These are phyloP conservation scores for Colletotrichum lini DNA, from an alignment of 2,329 filamentous ascomycete species.

Conservation along the genomic window DNA sequence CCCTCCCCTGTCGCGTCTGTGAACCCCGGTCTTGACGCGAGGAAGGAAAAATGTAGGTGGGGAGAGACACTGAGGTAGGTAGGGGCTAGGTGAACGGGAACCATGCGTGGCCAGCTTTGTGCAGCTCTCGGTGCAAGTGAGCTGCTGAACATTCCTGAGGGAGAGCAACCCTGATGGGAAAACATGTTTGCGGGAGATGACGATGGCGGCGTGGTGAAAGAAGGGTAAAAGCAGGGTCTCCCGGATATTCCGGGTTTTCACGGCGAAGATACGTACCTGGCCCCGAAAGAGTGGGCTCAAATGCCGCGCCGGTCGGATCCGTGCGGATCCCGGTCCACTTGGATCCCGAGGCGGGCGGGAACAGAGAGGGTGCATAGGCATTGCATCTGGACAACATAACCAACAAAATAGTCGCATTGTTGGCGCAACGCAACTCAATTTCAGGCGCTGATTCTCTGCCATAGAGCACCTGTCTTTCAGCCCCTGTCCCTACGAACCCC, in stretches of 20 bases:
- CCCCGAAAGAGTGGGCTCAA: background rate
- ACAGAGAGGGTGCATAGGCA: background rate
- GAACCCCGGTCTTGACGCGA: conserved; percentile 9
- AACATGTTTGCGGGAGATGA: background rate
- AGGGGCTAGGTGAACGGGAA: background rate
- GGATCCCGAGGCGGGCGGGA: background rate
- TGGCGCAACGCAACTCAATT: no score
- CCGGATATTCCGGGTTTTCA: no score
- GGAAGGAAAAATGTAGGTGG: conserved; percentile 9
- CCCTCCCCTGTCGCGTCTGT: conserved; percentile 8
- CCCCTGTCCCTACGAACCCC: background rate
- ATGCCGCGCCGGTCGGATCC: background rate
- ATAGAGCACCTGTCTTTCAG: no score
- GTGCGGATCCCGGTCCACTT: background rate
- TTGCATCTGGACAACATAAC: no score
- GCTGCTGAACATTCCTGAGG: background rate
- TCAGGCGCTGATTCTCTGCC: no score
- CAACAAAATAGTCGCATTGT: no score
- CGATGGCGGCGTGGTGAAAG: background rate
- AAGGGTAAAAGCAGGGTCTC: background rate
- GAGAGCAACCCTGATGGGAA: background rate
- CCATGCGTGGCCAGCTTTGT: background rate
- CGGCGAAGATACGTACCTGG: background rate
- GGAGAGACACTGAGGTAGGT: background rate
- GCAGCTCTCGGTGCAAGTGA: background rate